These are phyloP conservation scores for Heliamphora pulchella DNA, from an alignment of 179 eudicot species.

Conservation along the genomic window DNA sequence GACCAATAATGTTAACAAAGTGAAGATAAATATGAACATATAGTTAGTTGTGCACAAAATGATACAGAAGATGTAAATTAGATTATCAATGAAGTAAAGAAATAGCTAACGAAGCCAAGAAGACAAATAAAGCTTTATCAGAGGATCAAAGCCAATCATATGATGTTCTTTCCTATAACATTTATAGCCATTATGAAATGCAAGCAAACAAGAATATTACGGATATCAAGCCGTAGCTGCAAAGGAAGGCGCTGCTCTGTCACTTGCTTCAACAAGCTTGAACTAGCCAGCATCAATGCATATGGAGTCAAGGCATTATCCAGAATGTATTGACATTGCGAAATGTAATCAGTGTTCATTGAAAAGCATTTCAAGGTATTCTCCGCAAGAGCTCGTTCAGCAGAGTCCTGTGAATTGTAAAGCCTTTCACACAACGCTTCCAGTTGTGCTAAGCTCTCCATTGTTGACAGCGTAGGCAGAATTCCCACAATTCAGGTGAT, in stretches of 20 bases:
- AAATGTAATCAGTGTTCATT: conserved; percentile 73
- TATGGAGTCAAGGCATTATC: conserved; percentile 93
- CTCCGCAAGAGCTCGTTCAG: conserved; percentile 94
- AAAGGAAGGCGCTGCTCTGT: conserved; percentile 74
- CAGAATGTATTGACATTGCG: conserved; percentile 90
- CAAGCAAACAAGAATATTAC: conserved; percentile 42
- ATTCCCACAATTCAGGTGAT: conserved; percentile 28
- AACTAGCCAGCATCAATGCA: conserved; percentile 95
- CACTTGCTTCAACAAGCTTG: conserved; percentile 97
- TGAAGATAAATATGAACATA: neutral
- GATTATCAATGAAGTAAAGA: neutral
- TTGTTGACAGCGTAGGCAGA: conserved; percentile 34
- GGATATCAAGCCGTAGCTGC: conserved; percentile 94
- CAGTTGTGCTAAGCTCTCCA: conserved; percentile 92
- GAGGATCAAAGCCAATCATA: conserved; percentile 4
- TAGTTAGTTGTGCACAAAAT: neutral
- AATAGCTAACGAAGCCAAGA: neutral
- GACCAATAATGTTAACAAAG: conserved; percentile 1
- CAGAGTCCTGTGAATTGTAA: conserved; percentile 97
- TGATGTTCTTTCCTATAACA: neutral
- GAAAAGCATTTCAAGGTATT: conserved; percentile 91
- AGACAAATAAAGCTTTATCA: conserved; percentile 6
- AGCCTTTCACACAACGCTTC: conserved; percentile 94
- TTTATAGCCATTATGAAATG: conserved; percentile 10
- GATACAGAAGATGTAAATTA: neutral